Percentiles rank a stretch among this genome's conserved stretches.
Conservation (phyloP, 768 basidiomycete species). For the Termitomyces sp. region DNA sequence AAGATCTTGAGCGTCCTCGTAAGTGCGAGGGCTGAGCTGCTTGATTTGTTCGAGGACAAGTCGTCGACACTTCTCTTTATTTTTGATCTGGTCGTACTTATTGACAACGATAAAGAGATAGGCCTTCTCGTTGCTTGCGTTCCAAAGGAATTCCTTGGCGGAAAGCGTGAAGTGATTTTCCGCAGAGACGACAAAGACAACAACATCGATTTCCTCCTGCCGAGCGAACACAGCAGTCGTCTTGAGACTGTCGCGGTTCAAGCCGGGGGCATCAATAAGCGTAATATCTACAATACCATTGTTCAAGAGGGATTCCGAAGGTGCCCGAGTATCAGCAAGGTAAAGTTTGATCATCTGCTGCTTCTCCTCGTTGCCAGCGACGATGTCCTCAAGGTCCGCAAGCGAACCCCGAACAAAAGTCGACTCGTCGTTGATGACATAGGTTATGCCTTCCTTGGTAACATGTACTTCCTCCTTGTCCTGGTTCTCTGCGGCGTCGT, state of each 20-base stretch:
- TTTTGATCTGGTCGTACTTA: constrained; percentile 92
- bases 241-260: constrained; percentile 92
- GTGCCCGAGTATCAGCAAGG: constrained; percentile 72
- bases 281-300: constrained; percentile 97
- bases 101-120: constrained; percentile 99
- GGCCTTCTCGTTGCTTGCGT: constrained; percentile 94
- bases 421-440: constrained; percentile 64
- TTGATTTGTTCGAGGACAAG: constrained; percentile 92
- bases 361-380: constrained; percentile 68
- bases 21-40: constrained; percentile 87
- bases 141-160: constrained; percentile 89
- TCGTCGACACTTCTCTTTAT: constrained; percentile 89
- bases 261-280: constrained; percentile 95
- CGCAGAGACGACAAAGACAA: constrained; percentile 96
- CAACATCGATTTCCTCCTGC: constrained; percentile 97
- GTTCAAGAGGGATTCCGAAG: constrained; percentile 81
- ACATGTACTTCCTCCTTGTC: constrained; percentile 85
- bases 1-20: constrained; percentile 85
- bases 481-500: constrained; percentile 77
- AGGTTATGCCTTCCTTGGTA: constrained; percentile 60
- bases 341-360: constrained; percentile 84
- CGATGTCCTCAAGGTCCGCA: constrained; percentile 70
- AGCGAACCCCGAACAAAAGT: constrained; percentile 72
- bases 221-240: constrained; percentile 94
- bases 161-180: constrained; percentile 99